Conservation (phyloP, 2,329 filamentous ascomycete genomes). For the Apiospora aurea region DNA sequence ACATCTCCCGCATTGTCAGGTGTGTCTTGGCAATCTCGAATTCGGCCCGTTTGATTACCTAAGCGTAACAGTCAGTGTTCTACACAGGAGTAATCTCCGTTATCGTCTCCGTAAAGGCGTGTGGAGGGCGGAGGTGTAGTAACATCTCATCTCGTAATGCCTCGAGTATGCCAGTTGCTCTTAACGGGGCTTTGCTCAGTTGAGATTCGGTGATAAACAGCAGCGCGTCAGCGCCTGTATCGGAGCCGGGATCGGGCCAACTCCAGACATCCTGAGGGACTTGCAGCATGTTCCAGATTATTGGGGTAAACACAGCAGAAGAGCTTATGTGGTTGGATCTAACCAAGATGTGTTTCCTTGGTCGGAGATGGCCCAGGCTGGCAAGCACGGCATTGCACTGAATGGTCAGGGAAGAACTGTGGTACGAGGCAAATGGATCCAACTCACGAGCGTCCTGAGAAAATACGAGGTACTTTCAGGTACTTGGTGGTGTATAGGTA, state of each 20-base stretch:
- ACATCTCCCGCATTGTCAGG: conserved; percentile 11
- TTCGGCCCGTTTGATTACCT: conserved; percentile 14
- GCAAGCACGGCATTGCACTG: no score
- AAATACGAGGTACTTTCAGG: no score
- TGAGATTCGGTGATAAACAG: background rate
- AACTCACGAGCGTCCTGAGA: no score
- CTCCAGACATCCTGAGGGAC: no score
- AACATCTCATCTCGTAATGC: no score
- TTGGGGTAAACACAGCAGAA: no score
- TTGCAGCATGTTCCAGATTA: background rate
- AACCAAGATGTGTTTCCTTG: no score
- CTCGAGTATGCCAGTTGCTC: background rate
- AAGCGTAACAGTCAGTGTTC: background rate
- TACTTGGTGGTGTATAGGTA: background rate
- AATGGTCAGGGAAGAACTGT: no score
- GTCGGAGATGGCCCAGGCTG: no score
- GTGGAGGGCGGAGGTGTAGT: background rate
- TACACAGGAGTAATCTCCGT: background rate
- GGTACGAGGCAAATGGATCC: no score
- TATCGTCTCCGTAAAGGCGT: background rate
- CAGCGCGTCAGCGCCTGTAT: background rate
- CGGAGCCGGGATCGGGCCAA: background rate
- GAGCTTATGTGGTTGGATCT: no score
- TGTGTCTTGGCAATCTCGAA: conserved; percentile 1
- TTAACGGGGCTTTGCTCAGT: background rate